Evolutionary conservation across 164 flowering plant genomes (phyloP).

Genomic region (Chimonanthus praecox): DNA sequence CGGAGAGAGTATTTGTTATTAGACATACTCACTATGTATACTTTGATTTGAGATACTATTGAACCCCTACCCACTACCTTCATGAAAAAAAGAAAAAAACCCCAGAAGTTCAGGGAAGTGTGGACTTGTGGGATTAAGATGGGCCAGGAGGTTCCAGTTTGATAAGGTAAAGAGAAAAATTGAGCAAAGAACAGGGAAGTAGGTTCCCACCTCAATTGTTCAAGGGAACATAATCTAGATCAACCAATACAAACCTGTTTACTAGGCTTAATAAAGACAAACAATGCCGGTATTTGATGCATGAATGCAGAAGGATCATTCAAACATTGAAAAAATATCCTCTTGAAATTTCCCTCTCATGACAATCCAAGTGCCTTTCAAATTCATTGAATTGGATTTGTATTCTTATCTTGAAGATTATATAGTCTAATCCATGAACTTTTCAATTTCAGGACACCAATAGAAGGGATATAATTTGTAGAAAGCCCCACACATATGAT

Average conservation of each 20-base stretch:
- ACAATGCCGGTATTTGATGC: conserved; percentile 10
- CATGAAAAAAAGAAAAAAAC: too few relatives aligned
- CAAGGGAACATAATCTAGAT: background rate
- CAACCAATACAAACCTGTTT: background rate
- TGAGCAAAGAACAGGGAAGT: background rate
- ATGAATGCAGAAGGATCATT: background rate
- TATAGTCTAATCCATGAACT: too few relatives aligned
- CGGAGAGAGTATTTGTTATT: too few relatives aligned
- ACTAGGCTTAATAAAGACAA: conserved; percentile 8
- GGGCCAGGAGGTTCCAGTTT: background rate
- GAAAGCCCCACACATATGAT: background rate
- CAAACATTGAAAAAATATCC: background rate
- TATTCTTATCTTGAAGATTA: background rate
- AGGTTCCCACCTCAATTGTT: conserved; percentile 1
- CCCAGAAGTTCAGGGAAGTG: background rate
- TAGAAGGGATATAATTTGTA: too few relatives aligned
- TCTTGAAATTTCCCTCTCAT: background rate
- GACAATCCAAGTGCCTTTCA: background rate
- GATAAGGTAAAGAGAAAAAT: background rate
- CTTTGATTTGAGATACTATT: background rate
- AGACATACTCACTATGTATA: too few relatives aligned
- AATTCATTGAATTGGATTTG: background rate
- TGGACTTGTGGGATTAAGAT: background rate
- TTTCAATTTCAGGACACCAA: background rate
- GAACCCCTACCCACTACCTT: too few relatives aligned